Base-by-base conservation (phyloP, 352 stramenopile genomes). In the Saprolegnia diclina region DNA sequence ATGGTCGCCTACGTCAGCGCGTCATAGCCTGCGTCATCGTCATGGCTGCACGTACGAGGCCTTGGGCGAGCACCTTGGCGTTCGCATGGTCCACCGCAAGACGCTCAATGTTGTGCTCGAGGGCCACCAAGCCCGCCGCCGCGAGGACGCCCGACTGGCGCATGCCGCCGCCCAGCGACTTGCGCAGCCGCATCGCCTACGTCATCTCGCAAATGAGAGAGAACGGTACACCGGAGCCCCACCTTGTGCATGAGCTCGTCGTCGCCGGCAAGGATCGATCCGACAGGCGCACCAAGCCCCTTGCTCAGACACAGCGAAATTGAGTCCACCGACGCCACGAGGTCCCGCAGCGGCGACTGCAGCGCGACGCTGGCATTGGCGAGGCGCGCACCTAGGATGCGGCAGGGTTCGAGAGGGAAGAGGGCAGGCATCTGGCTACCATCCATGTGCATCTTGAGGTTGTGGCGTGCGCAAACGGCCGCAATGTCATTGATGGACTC, bases 111-210 rank as follows among this genome's bases (percentile, higher is more conserved):
- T 90, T 97, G 80, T 91, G 86, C 54, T 92, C 80, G 16, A 99
- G 74, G 11, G 93, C 92, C 72, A 92, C 93, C 54, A 98, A 78
- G 13, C 91, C 95, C 48, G 95, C 95, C 0, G 92, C 83, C 10
- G 96, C 96, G 57, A 99, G 85, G 26, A 99, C 74, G 40, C 96
- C 96, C 1, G 81, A 83, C 75, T 99, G 97, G 22, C 97, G 89
- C 97, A 99, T 99, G 6, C 96, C 96, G 44, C 97, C 97, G 14
- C 97, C 97, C 16, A 98, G 85, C 40, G 92, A 95, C 81, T 99
- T 99, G 40, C 97, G 79, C 73, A 97, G 74, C 21, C 96, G 85
- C 65, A 78, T 88, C 11, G 95, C 96, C 63, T 95, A 59, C 45
- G 29, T 40, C 68, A n/a, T 14, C 22, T 71, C 22, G 4, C 18